Conservation (phyloP, 768 basidiomycete species). For the Suillus paluster region DNA sequence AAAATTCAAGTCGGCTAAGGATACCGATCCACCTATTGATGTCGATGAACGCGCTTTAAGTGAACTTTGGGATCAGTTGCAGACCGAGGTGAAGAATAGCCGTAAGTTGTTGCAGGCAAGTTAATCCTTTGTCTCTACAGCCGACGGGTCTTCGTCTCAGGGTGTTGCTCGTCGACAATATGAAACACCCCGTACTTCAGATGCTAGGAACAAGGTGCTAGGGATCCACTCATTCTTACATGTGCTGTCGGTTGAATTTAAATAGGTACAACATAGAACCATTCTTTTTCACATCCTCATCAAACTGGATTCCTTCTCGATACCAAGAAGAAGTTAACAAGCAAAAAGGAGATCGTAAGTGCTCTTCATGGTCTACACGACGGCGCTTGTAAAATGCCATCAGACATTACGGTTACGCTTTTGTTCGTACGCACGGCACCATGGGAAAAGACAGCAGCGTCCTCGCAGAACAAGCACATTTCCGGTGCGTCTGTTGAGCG, state of each 20-base stretch:
- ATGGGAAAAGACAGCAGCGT: slow-evolving; percentile 31
- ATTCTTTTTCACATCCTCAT: slow-evolving; percentile 57
- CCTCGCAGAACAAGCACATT: slow-evolving; percentile 21
- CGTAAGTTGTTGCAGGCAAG: background rate
- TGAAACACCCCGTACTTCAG: slow-evolving; percentile 51
- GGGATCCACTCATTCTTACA: background rate
- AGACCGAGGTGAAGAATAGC: slow-evolving; percentile 16
- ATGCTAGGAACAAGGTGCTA: slow-evolving; percentile 55
- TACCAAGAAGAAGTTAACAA: slow-evolving; percentile 50
- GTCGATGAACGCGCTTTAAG: slow-evolving; percentile 17
- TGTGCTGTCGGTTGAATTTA: background rate
- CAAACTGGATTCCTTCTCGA: slow-evolving; percentile 62
- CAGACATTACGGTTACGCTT: slow-evolving; percentile 54
- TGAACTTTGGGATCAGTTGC: slow-evolving; percentile 24
- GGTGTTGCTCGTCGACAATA: slow-evolving; percentile 46
- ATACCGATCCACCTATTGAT: slow-evolving; percentile 3
- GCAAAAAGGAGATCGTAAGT: slow-evolving; percentile 51
- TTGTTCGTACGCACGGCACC: slow-evolving; percentile 45
- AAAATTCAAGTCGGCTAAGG: slow-evolving; percentile 25
- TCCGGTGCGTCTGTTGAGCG: background rate
- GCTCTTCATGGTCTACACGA: background rate
- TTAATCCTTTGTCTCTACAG: slow-evolving; percentile 8
- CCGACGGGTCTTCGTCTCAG: slow-evolving; percentile 23
- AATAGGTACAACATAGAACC: slow-evolving; percentile 55
- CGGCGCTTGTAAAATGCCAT: background rate